Evolutionary conservation across 2,329 filamentous ascomycete genomes (phyloP), one percentile per base, ranked within the genome.

Genomic region (Aspergillus floridensis): DNA sequence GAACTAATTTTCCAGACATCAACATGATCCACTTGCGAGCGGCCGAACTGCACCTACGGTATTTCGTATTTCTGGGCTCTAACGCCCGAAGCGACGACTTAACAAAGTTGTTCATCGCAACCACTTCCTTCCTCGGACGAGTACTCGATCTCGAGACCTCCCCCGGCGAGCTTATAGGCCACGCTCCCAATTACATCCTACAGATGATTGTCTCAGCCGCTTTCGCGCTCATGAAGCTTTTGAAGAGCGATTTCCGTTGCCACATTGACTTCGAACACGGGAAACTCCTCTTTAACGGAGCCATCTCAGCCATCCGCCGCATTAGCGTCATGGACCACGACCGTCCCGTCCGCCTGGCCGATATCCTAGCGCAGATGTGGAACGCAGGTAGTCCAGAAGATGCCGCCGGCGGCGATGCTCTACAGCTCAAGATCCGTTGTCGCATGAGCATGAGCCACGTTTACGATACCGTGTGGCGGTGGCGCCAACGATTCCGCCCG

Each of bases 371-470:
- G 2, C 86, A 88, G 66, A 80, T 88, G 47, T 88, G 86, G 86
- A 85, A 85, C 66, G 81, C 75, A 4, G 75, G 75, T 24, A 70
- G 70, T 14, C 68, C 70, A 22, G 70, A 71, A 44, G 66, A 67
- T 10, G 66, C 66, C 19, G 53, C 59, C 1, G 72, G 68, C 16
- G 75, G 77, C 44, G 75, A 77, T 59, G 71, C 71, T 21, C 74
- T 88, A 11, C 82, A 86, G 59, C 80, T 89, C 10, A 86, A 85
- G 59, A 83, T 88, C 31, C 82, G 85, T 41, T 86, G 84, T 62
- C 79, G 86, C 11, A 88, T 87, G 80, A 87, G 85, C 65, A 84
- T 88, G 78, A 86, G 84, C 59, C 80, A 88, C 49, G 81, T 88
- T 2, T 88, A 86, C 66, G 86, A 89, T 68, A 85, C 83, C 2